Evolutionary conservation across 2,329 filamentous ascomycete species (phyloP).

Genomic region (Trichophyton equinum): DNA sequence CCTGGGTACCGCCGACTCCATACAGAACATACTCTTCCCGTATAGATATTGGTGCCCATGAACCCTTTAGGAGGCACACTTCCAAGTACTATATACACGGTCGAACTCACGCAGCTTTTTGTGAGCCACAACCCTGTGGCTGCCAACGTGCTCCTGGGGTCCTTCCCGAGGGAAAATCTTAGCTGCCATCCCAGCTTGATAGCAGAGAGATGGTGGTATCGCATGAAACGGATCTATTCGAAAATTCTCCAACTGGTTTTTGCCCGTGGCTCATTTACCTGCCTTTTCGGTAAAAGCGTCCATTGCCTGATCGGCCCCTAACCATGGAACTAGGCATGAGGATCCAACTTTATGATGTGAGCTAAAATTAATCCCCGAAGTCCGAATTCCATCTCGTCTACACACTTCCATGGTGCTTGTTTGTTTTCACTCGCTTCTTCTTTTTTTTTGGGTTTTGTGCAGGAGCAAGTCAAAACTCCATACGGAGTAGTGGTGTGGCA

Average conservation of each 20-base stretch:
- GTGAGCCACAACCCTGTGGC: not conserved
- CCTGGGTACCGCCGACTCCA: not conserved
- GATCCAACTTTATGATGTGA: not conserved
- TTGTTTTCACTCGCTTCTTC: not conserved
- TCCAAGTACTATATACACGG: not conserved
- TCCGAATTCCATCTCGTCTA: not conserved
- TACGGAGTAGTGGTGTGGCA: not conserved
- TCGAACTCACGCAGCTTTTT: not conserved
- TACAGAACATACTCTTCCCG: not conserved
- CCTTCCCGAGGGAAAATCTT: not conserved
- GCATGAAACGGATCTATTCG: constrained; percentile 1
- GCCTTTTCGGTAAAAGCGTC: constrained; percentile 2
- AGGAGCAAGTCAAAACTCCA: not conserved
- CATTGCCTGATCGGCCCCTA: not conserved
- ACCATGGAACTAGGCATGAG: not conserved
- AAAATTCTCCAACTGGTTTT: not conserved
- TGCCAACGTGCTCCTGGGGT: not conserved
- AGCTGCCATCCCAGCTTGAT: not conserved
- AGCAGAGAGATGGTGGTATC: not conserved
- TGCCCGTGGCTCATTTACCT: not conserved
- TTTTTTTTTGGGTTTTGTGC: not conserved
- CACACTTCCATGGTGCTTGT: no score
- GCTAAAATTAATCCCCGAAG: constrained; percentile 3
- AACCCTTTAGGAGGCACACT: not conserved
- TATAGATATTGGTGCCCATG: not conserved